Percentiles rank a stretch among this genome's conserved stretches.
Conservation (phyloP, 1,139 yeast species). For the Lodderomyces metapsilosis region DNA sequence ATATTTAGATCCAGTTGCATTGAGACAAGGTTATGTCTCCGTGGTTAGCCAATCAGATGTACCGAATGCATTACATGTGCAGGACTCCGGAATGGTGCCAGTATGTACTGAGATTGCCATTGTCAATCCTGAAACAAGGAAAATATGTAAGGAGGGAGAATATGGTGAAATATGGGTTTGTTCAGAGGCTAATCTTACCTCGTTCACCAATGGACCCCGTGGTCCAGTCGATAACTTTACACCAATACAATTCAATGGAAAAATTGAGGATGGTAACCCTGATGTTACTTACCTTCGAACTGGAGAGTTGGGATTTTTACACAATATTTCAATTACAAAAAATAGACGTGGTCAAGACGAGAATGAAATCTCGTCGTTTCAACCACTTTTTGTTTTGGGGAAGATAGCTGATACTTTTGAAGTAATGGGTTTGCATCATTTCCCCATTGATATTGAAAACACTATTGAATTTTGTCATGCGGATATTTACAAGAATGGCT, state of each 20-base stretch:
- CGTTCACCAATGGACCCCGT: slow-evolving; percentile 58
- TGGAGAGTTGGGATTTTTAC: slow-evolving; percentile 92
- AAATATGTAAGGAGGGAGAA: slow-evolving; percentile 85
- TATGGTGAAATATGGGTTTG: slow-evolving; percentile 97
- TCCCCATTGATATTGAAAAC: slow-evolving; percentile 79
- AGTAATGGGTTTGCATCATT: slow-evolving; percentile 85
- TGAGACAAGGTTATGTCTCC: slow-evolving; percentile 83
- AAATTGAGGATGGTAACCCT: slow-evolving; percentile 59
- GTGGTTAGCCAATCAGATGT: slow-evolving; percentile 72
- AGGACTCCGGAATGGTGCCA: slow-evolving; percentile 96
- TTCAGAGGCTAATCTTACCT: slow-evolving; percentile 75
- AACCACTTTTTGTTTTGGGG: slow-evolving; percentile 83
- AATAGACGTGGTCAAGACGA: slow-evolving; percentile 27
- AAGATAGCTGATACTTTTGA: slow-evolving; percentile 87
- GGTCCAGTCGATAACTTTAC: slow-evolving; percentile 44
- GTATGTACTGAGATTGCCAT: slow-evolving; percentile 92
- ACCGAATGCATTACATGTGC: slow-evolving; percentile 71
- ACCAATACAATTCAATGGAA: slow-evolving; percentile 51
- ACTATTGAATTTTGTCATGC: slow-evolving; percentile 70
- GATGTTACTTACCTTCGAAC: slow-evolving; percentile 74
- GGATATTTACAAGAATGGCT: slow-evolving; percentile 55
- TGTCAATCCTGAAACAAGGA: slow-evolving; percentile 88
- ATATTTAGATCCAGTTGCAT: slow-evolving; percentile 82
- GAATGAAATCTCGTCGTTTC: slow-evolving; percentile 47
- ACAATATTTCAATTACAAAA: slow-evolving; percentile 57